These are phyloP conservation scores for Cyphellophora europaea DNA, from an alignment of 2,329 filamentous ascomycete species.

Conservation along the genomic window DNA sequence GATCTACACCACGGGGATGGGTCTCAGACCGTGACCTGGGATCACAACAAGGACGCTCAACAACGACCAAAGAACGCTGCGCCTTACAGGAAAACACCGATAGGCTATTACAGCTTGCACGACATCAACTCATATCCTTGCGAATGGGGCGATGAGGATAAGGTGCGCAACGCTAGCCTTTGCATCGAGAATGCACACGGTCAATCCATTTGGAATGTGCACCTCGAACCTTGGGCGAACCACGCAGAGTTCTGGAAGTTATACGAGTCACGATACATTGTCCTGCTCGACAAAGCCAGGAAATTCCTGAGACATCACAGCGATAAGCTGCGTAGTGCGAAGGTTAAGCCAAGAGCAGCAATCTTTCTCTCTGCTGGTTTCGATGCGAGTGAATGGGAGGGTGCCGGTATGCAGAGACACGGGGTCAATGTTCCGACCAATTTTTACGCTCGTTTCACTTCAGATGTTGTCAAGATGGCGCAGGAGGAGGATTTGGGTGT, in stretches of 20 bases:
- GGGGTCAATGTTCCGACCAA: constrained; percentile 92
- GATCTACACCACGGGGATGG: constrained; percentile 89
- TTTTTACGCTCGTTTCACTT: constrained; percentile 86
- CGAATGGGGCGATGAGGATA: constrained; percentile 84
- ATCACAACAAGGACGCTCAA: constrained; percentile 65
- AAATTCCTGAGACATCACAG: constrained; percentile 67
- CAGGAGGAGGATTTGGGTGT: constrained; percentile 68
- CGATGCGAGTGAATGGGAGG: constrained; percentile 93
- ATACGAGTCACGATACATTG: constrained; percentile 68
- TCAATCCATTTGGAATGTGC: constrained; percentile 93
- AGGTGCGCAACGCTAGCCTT: constrained; percentile 85
- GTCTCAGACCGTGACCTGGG: constrained; percentile 91
- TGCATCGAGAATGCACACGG: constrained; percentile 92
- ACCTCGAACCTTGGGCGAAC: constrained; percentile 78
- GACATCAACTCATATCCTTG: constrained; percentile 99
- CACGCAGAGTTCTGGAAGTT: constrained; percentile 79
- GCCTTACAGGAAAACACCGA: constrained; percentile 70
- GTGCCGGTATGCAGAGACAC: constrained; percentile 87
- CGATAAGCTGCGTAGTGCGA: constrained; percentile 48
- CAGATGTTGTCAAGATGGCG: constrained; percentile 73
- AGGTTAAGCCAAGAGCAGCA: constrained; percentile 61
- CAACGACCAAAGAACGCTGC: constrained; percentile 60
- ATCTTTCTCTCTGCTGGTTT: constrained; percentile 96
- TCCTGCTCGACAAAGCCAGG: constrained; percentile 73
- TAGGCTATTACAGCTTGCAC: constrained; percentile 94